Conservation (phyloP, 768 basidiomycete species). For the Paxillus involutus region DNA sequence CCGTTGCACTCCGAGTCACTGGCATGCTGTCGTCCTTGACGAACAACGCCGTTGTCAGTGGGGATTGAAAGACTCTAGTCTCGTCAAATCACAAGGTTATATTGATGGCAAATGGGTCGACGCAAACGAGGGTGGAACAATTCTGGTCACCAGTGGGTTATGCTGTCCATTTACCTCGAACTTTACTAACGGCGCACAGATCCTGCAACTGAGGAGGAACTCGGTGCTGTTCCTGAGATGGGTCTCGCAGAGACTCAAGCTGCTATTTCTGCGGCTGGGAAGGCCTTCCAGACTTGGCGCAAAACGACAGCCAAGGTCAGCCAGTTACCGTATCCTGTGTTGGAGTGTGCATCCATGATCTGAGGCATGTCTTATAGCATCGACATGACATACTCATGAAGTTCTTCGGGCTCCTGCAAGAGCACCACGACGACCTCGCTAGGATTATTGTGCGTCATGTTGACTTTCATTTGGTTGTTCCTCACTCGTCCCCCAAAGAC, state of each 20-base stretch:
- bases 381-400: conserved; percentile 85
- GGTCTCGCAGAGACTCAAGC: conserved; percentile 77
- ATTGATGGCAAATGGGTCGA: conserved; percentile 89
- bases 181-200: conserved; percentile 44
- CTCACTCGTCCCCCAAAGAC: conserved; percentile 49
- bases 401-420: conserved; percentile 74
- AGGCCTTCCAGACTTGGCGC: conserved; percentile 84
- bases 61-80: conserved; percentile 72
- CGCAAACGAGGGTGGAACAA: conserved; percentile 68
- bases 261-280: conserved; percentile 80
- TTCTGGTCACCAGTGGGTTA: conserved; percentile 72
- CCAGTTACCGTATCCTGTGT: background rate
- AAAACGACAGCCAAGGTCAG: conserved; percentile 83
- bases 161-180: background rate
- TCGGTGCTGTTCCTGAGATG: conserved; percentile 91
- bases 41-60: conserved; percentile 41
- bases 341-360: background rate
- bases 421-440: conserved; percentile 84
- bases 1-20: conserved; percentile 16
- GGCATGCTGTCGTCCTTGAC: background rate
- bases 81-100: conserved; percentile 74
- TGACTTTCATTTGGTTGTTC: background rate
- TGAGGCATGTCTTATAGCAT: conserved; percentile 40
- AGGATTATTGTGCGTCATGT: conserved; percentile 70
- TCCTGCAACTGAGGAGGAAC: conserved; percentile 80